Base-by-base conservation (phyloP, 1,139 yeast species). In the Yamadazyma pseudoaaseri region DNA sequence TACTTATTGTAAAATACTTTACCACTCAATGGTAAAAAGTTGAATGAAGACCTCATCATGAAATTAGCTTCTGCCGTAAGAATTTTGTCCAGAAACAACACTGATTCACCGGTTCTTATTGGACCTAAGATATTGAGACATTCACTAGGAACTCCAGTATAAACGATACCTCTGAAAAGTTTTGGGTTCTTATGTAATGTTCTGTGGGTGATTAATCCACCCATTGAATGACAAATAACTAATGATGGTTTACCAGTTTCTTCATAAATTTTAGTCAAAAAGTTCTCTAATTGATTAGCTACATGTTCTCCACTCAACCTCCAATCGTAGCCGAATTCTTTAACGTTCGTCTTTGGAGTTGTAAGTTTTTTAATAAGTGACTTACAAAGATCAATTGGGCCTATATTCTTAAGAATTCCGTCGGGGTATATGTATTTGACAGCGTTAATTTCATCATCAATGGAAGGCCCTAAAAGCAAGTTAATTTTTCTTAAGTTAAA, bases 241-340 rank as follows among this genome's bases (percentile, higher is more conserved):
- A 81, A 60, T 0, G 81, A 70, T 3, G 85, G 86, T 42, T 74
- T 73, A 6, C 74, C 68, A 0, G 73, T 66, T 20, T 53, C 38
- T 7, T 54, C 43, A 42, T 68, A 62, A 15, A 79, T 58, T 5
- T 62, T 46, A 29, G 60, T 52, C 16, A 89, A 56, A 39, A 70
- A 73, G 16, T 68, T 56, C 29, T 60, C 60, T 9, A 87, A 59
- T 43, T 79, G 71, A 6, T 59, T 52, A 5, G 86, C 64, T 16
- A 72, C 36, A 6, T 54, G 35, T 25, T 78, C 85, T 2, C 80
- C 71, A 6, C 92, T 79, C 7, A 89, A 60, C 48, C 97, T 70
- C 97, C 97, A 89, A 60, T 89, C 97, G 54, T 87, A 89, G 5
- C 95, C 95, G 59, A 82, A 89, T 39, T 84, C 85, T 39, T 76